Evolutionary conservation across 2,329 filamentous ascomycete genomes (phyloP).

Genomic region (Zalaria sp.): DNA sequence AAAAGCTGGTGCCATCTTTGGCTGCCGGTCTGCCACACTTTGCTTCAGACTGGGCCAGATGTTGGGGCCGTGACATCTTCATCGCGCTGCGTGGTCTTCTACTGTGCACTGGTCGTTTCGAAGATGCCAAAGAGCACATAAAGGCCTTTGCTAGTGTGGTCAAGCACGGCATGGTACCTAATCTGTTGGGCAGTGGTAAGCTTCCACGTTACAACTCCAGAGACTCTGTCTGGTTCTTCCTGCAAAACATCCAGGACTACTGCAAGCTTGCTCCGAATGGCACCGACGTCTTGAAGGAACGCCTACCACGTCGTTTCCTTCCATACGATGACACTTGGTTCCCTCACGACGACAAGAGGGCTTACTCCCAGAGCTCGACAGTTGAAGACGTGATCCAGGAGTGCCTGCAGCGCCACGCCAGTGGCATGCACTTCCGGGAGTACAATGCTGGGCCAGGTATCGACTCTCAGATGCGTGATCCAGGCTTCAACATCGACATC

Average conservation of each 20-base stretch:
- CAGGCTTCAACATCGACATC: conserved; percentile 86
- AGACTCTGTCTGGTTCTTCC: conserved; percentile 95
- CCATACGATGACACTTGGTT: conserved; percentile 98
- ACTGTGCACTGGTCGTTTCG: conserved; percentile 75
- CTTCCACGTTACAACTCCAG: conserved; percentile 87
- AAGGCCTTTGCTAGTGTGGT: conserved; percentile 87
- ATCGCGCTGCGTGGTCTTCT: conserved; percentile 89
- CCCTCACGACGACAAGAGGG: conserved; percentile 60
- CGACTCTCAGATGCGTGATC: conserved; percentile 82
- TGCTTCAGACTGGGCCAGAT: conserved; percentile 82
- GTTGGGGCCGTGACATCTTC: conserved; percentile 95
- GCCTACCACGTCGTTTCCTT: conserved; percentile 71
- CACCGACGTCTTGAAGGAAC: conserved; percentile 55
- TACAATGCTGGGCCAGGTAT: conserved; percentile 82
- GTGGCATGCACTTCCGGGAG: conserved; percentile 82
- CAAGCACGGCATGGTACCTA: conserved; percentile 98
- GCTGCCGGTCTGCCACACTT: conserved; percentile 93
- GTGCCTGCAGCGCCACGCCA: conserved; percentile 79
- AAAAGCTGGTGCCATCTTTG: conserved; percentile 69
- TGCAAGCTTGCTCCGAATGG: conserved; percentile 69
- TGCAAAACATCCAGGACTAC: conserved; percentile 94
- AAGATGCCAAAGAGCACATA: conserved; percentile 86
- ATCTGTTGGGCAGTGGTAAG: conserved; percentile 74
- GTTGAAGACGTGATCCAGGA: conserved; percentile 88
- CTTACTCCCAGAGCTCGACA: conserved; percentile 73